These are phyloP conservation scores for Fusarium devonianum DNA, from an alignment of 2,329 filamentous ascomycete genomes.

Conservation along the genomic window DNA sequence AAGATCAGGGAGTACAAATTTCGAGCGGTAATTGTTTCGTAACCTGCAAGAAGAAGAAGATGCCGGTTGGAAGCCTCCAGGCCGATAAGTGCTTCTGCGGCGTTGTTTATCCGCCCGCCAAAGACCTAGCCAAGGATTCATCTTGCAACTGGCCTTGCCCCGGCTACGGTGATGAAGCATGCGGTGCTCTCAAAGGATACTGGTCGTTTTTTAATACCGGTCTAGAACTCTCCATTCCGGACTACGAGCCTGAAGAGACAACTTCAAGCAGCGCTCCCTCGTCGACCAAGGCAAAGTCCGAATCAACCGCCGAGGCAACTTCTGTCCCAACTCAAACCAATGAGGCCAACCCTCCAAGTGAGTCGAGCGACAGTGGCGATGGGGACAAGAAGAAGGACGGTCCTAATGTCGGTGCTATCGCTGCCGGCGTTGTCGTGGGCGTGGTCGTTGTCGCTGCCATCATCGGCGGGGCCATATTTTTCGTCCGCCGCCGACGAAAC, in stretches of 20 bases:
- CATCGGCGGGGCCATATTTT: slow-evolving; percentile 74
- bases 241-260: slow-evolving; percentile 10
- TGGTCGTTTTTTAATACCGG: slow-evolving; percentile 62
- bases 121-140: slow-evolving; percentile 60
- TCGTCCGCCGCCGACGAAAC: slow-evolving; percentile 77
- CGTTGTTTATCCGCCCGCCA: slow-evolving; percentile 66
- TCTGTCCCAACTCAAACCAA: slow-evolving; percentile 21
- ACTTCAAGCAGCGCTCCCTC: slow-evolving; percentile 36
- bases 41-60: slow-evolving; percentile 53
- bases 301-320: slow-evolving; percentile 25
- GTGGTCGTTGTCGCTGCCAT: slow-evolving; percentile 73
- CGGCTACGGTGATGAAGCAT: slow-evolving; percentile 68
- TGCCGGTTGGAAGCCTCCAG: slow-evolving; percentile 68
- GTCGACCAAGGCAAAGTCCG: slow-evolving; percentile 34
- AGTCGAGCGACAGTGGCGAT: slow-evolving; percentile 9
- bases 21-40: slow-evolving; percentile 53
- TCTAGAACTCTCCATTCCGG: slow-evolving; percentile 49
- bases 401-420: slow-evolving; percentile 83
- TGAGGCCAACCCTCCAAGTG: slow-evolving; percentile 2
- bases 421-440: slow-evolving; percentile 86
- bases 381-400: slow-evolving; percentile 43
- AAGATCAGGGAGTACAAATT: slow-evolving; percentile 30
- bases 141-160: slow-evolving; percentile 72
- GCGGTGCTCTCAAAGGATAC: slow-evolving; percentile 52
- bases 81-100: slow-evolving; percentile 77